Percentiles rank a stretch among this genome's conserved stretches.
Evolutionary conservation across 1,284 basidiomycete species (phyloP).

Genomic region (Ceratobasidium sp.): DNA sequence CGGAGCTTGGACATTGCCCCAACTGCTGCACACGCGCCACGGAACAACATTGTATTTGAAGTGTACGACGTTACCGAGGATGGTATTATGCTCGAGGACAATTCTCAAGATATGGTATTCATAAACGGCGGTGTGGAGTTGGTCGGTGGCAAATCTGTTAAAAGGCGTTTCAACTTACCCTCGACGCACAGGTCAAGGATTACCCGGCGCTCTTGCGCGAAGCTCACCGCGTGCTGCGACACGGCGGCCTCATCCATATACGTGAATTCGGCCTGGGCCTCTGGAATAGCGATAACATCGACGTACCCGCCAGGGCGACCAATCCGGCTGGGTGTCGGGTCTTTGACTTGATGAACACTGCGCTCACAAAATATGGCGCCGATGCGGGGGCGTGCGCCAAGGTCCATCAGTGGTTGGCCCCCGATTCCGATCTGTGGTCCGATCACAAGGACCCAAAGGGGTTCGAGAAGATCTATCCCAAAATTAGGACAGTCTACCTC

Average conservation of each 20-base stretch:
- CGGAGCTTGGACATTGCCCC: constrained; percentile 3
- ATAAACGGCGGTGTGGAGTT: background rate
- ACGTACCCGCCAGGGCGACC: background rate
- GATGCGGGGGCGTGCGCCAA: background rate
- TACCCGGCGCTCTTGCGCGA: background rate
- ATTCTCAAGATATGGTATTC: constrained; percentile 14
- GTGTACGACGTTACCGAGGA: constrained; percentile 13
- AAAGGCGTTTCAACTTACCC: too few relatives aligned
- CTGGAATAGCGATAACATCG: background rate
- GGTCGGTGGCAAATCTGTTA: background rate
- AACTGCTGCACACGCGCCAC: background rate
- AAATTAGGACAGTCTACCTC: background rate
- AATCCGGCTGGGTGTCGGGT: background rate
- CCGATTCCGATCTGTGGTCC: background rate
- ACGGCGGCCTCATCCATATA: background rate
- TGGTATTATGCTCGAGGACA: background rate
- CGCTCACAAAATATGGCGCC: background rate
- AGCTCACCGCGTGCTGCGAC: constrained; percentile 7
- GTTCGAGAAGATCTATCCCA: background rate
- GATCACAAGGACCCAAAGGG: background rate
- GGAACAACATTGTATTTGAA: background rate
- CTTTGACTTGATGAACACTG: background rate
- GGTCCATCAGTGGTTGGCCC: background rate
- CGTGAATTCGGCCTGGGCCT: background rate
- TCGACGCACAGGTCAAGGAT: constrained; percentile 2